These are phyloP conservation scores for Aotearoamyces nothofagi DNA, from an alignment of 2,329 filamentous ascomycete genomes.

Conservation along the genomic window DNA sequence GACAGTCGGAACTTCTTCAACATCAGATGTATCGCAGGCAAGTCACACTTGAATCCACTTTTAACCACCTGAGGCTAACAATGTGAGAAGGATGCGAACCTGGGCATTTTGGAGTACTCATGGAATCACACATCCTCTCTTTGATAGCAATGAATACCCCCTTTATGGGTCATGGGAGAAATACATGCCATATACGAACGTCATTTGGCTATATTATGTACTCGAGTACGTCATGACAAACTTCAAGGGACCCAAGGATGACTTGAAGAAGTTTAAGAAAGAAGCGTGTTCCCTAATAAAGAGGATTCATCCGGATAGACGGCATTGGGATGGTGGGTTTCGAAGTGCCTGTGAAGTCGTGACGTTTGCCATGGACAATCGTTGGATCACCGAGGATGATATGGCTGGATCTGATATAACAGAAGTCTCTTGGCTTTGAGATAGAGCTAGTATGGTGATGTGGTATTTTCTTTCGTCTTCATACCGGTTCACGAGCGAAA, in stretches of 20 bases:
- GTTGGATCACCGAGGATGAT: no score
- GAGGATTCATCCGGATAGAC: no score
- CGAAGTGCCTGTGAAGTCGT: neutral
- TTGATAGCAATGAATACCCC: no score
- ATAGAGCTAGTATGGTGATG: no score
- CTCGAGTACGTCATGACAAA: constrained; percentile 17
- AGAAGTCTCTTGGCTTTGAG: no score
- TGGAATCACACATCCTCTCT: constrained; percentile 1
- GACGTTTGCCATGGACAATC: neutral
- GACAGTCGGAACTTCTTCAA: constrained; percentile 26
- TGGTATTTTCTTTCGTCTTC: no score
- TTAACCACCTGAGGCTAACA: no score
- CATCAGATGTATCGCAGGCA: constrained; percentile 45
- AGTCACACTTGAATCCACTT: constrained; percentile 27
- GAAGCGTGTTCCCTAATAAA: no score
- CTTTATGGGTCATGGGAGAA: constrained; percentile 38
- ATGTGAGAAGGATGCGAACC: no score
- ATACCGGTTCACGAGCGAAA: no score
- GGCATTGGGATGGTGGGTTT: neutral
- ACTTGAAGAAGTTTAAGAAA: no score
- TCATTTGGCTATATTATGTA: constrained; percentile 46
- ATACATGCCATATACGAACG: constrained; percentile 46
- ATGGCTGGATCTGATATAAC: no score
- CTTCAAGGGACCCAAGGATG: neutral
- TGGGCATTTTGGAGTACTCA: constrained; percentile 10